These are phyloP conservation scores for Dictyostelium brefeldianum DNA, from an alignment of 78 protist genomes.

Conservation along the genomic window DNA sequence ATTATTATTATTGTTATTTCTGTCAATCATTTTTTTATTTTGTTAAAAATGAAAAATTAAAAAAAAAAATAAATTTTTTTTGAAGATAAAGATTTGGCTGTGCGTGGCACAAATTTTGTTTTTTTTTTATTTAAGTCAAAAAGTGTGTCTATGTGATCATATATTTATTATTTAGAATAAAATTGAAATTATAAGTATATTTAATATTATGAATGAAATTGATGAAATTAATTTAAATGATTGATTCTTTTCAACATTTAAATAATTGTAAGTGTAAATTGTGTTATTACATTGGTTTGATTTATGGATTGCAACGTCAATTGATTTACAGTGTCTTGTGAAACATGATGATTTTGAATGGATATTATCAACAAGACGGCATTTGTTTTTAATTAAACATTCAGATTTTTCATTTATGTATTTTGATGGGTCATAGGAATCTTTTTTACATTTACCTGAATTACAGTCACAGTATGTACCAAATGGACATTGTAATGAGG, in stretches of 20 bases:
- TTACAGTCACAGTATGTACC: background rate
- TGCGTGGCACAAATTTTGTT: too few relatives aligned
- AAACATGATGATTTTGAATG: conserved; percentile 22
- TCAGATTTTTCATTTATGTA: background rate
- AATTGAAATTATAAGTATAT: background rate
- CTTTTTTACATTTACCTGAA: background rate
- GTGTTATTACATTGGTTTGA: background rate
- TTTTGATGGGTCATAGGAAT: background rate
- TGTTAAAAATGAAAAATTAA: too few relatives aligned
- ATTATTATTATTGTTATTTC: too few relatives aligned
- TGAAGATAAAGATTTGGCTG: too few relatives aligned
- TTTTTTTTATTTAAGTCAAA: background rate
- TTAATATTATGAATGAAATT: background rate
- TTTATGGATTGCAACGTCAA: background rate
- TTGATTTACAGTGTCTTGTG: conserved; percentile 9
- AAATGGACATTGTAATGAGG: background rate
- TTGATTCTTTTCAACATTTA: background rate
- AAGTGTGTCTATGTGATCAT: too few relatives aligned
- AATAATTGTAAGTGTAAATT: background rate
- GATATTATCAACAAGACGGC: background rate
- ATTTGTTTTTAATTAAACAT: background rate
- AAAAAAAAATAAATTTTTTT: too few relatives aligned
- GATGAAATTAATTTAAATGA: background rate
- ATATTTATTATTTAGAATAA: background rate
- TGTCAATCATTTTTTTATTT: too few relatives aligned